Percentiles rank a stretch among this genome's conserved stretches.
These are phyloP conservation scores for Picea mariana DNA, from an alignment of 83 land plant genomes.

Conservation along the genomic window DNA sequence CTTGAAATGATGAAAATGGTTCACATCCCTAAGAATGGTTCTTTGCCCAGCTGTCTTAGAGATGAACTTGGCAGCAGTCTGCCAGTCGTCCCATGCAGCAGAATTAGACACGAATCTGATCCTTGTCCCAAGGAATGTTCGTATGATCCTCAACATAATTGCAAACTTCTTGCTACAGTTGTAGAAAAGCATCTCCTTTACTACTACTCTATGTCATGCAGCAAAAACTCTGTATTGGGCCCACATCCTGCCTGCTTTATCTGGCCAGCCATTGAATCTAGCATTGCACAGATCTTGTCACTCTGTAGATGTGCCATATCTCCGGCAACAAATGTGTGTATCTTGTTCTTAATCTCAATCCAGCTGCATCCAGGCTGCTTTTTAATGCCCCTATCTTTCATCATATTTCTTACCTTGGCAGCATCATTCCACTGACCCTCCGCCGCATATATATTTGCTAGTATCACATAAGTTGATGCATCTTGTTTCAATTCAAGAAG, in stretches of 20 bases:
- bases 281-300: not conserved
- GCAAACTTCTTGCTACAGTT: not conserved
- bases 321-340: conserved; percentile 11
- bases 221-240: not conserved
- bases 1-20: not conserved
- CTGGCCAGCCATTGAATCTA: conserved; percentile 1
- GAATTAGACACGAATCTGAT: not conserved
- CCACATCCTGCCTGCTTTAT: not conserved
- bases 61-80: not conserved
- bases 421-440: conserved; percentile 7
- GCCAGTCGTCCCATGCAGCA: not conserved
- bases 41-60: not conserved
- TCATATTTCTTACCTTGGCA: conserved; percentile 15
- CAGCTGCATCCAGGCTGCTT: conserved; percentile 18
- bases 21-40: not conserved
- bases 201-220: conserved; percentile 5
- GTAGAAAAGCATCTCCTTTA: not conserved
- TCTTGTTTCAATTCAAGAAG: conserved; percentile 13
- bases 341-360: conserved; percentile 14
- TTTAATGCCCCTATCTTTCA: conserved; percentile 8
- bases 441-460: conserved; percentile 15
- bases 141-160: not conserved
- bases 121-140: not conserved
- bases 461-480: conserved; percentile 12
- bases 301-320: conserved; percentile 14